Conservation (phyloP, 1,284 basidiomycete genomes). For the Cystobasidium slooffiae region DNA sequence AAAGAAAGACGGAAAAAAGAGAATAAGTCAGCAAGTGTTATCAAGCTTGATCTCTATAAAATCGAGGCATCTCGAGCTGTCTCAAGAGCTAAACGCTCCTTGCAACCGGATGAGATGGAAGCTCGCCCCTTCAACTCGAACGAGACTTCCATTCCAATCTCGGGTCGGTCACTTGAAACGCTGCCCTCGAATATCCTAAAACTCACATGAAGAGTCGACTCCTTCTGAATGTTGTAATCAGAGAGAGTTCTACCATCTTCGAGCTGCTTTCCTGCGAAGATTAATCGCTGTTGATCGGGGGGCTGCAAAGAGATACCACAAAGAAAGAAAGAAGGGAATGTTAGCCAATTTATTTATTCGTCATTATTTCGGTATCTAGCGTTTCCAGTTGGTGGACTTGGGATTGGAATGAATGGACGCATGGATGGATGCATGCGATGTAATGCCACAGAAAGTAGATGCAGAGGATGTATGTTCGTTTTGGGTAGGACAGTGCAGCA, state of each 20-base stretch:
- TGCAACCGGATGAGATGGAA: too few species aligned
- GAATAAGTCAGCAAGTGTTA: too few species aligned
- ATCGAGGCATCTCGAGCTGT: too few species aligned
- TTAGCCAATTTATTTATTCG: too few species aligned
- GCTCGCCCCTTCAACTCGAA: too few species aligned
- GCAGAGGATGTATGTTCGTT: not conserved
- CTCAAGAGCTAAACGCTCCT: too few species aligned
- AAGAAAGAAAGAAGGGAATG: not conserved
- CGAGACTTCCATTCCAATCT: too few species aligned
- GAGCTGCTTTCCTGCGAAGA: slow-evolving; percentile 89
- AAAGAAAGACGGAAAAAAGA: too few species aligned
- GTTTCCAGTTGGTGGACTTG: not conserved
- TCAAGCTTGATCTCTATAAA: too few species aligned
- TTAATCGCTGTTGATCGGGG: slow-evolving; percentile 90
- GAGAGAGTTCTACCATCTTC: slow-evolving; percentile 92
- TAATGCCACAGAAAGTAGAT: not conserved
- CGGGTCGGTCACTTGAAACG: not conserved
- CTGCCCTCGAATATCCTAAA: not conserved
- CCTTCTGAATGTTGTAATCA: slow-evolving; percentile 99
- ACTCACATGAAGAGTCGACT: slow-evolving; percentile 75
- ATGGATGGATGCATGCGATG: not conserved
- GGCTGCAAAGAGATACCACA: slow-evolving; percentile 61
- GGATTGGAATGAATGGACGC: not conserved
- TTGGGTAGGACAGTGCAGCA: not conserved
- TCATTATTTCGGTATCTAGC: not conserved